Conservation (phyloP, 176 grass and related monocot species). For the Aegilops longissima region DNA sequence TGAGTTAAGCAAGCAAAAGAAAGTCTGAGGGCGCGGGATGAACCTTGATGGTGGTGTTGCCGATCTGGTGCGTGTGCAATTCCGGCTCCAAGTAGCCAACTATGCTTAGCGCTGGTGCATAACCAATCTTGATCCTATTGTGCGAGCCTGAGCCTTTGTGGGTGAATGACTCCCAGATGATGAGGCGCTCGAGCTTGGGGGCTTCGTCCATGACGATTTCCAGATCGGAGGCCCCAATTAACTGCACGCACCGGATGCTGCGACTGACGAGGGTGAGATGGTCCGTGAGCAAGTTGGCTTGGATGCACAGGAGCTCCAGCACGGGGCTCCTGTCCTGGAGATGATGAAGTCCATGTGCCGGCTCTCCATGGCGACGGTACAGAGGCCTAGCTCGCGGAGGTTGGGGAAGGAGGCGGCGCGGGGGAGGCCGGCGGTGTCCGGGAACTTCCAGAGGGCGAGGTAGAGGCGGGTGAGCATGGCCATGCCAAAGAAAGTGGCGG, state of each 20-base stretch:
- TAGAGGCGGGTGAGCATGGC: constrained; percentile 18
- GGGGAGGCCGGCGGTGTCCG: neutral
- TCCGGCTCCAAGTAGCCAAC: neutral
- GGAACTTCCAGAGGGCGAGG: constrained; percentile 22
- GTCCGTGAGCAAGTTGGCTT: neutral
- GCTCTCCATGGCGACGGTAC: neutral
- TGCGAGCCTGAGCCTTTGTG: too few relatives aligned
- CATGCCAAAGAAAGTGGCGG: neutral
- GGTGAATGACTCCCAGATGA: neutral
- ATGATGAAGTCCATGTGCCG: constrained; percentile 3
- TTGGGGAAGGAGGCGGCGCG: neutral
- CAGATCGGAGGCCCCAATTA: neutral
- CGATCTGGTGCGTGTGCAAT: neutral
- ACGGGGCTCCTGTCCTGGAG: neutral
- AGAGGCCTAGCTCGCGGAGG: constrained; percentile 31
- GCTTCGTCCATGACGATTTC: neutral
- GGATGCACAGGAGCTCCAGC: neutral
- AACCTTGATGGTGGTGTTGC: neutral
- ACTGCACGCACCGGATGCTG: neutral
- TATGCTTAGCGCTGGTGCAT: neutral
- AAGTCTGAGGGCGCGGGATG: neutral
- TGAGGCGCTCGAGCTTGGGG: neutral
- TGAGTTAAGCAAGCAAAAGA: too few relatives aligned
- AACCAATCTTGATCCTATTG: neutral
- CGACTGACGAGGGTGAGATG: neutral